Conservation (phyloP, 768 basidiomycete species). For the Tulasnella sp. region DNA sequence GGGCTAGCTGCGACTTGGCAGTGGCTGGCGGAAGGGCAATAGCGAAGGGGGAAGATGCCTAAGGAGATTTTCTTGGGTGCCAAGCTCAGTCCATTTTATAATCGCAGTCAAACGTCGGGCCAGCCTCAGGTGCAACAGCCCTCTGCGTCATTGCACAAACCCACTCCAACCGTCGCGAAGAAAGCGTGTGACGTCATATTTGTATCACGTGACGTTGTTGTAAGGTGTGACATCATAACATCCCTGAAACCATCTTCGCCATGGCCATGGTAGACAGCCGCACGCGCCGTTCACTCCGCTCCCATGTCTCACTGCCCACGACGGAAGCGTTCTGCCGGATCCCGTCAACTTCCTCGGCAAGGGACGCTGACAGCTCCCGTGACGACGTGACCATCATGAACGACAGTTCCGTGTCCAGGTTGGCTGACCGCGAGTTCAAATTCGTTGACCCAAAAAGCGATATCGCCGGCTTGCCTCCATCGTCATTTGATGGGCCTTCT, state of each 20-base stretch:
- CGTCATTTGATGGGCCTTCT: neutral
- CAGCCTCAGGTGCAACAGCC: neutral
- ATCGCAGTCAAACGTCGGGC: neutral
- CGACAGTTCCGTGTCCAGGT: constrained; percentile 85
- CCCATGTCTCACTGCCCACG: constrained; percentile 25
- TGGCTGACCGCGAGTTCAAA: constrained; percentile 80
- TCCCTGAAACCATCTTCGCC: constrained; percentile 15
- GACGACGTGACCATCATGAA: constrained; percentile 70
- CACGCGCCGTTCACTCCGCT: constrained; percentile 23
- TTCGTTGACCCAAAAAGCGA: constrained; percentile 94
- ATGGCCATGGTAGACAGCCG: constrained; percentile 23
- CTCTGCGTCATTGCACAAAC: neutral
- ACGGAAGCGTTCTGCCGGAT: constrained; percentile 22
- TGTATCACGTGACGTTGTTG: neutral
- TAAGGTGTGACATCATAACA: neutral
- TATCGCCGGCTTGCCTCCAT: constrained; percentile 36
- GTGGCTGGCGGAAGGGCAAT: neutral
- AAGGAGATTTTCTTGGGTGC: neutral
- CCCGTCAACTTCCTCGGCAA: constrained; percentile 25
- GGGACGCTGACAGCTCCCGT: constrained; percentile 22
- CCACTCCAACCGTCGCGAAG: neutral
- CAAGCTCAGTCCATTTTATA: neutral
- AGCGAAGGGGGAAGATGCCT: neutral
- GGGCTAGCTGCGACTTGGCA: neutral
- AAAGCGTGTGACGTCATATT: neutral